These are phyloP conservation scores for Lasiosphaeria hispida DNA, from an alignment of 495 filamentous ascomycete genomes.

Conservation along the genomic window DNA sequence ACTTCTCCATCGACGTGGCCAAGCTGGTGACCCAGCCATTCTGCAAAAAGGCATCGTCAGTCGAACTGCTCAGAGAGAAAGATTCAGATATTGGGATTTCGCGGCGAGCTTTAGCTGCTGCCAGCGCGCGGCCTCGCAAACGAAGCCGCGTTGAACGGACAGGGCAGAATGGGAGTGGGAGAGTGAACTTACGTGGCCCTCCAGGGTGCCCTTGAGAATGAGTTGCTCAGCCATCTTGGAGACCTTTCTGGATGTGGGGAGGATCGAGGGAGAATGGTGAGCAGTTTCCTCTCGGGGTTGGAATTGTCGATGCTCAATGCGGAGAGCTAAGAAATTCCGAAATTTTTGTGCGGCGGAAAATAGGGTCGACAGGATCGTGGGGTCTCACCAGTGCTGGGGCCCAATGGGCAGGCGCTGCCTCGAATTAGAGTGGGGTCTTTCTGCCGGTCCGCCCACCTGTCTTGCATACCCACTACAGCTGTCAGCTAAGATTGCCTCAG, in stretches of 20 bases:
- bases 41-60: conserved; percentile 28
- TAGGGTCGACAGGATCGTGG: conserved; percentile 34
- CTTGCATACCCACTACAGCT: too few relatives aligned
- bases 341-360: conserved; percentile 43
- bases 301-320: conserved; percentile 34
- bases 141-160: neutral
- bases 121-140: too few relatives aligned
- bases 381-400: conserved; percentile 2
- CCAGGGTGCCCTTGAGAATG: conserved; percentile 94
- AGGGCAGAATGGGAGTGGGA: neutral
- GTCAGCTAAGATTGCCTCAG: too few relatives aligned
- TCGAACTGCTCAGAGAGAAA: neutral
- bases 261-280: conserved; percentile 37
- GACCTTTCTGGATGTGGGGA: conserved; percentile 32
- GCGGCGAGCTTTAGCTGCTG: too few relatives aligned
- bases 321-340: conserved; percentile 29
- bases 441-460: too few relatives aligned
- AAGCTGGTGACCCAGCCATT: conserved; percentile 79
- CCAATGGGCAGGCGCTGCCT: too few relatives aligned
- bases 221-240: conserved; percentile 87
- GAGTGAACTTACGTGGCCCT: conserved; percentile 71
- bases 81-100: too few relatives aligned
- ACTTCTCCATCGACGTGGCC: conserved; percentile 99
- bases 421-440: too few relatives aligned
- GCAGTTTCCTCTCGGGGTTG: conserved; percentile 28